A percentile compares a stretch with the other conserved stretches of the same genome.
Conservation (phyloP, 805 yeast species). For the Scheffersomyces lignosus region DNA sequence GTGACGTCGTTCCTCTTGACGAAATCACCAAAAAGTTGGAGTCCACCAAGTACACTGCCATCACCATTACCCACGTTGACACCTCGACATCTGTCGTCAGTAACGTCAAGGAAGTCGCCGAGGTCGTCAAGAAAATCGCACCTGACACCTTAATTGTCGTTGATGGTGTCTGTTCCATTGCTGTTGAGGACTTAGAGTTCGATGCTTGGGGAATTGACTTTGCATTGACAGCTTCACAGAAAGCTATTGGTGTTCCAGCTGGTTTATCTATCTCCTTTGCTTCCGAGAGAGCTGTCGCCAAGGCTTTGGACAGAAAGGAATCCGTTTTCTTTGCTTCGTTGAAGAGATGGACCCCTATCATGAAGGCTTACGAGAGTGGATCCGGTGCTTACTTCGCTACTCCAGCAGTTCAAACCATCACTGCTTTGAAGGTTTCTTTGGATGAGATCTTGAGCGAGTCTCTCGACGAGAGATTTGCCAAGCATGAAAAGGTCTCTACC, state of each 20-base stretch:
- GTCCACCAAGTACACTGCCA: conserved; percentile 54
- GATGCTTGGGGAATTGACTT: conserved; percentile 89
- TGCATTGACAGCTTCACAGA: conserved; percentile 90
- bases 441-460: conserved; percentile 60
- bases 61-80: conserved; percentile 93
- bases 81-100: conserved; percentile 93
- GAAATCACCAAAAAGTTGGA: conserved; percentile 57
- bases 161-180: conserved; percentile 95
- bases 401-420: conserved; percentile 86
- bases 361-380: conserved; percentile 82
- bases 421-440: conserved; percentile 76
- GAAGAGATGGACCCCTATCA: conserved; percentile 84
- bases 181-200: conserved; percentile 81
- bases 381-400: conserved; percentile 89
- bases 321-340: conserved; percentile 68
- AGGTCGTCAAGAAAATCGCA: conserved; percentile 57
- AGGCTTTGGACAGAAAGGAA: conserved; percentile 53
- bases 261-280: conserved; percentile 81
- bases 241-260: conserved; percentile 93
- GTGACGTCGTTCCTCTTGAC: conserved; percentile 62
- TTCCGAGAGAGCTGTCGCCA: conserved; percentile 69
- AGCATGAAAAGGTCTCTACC: conserved; percentile 62
- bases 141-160: conserved; percentile 85
- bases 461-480: conserved; percentile 60
- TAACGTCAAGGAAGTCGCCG: conserved; percentile 64